phyloP scores from a whole-genome alignment of 208 protist genomes.

The Acanthamoeba sp. region DNA sequence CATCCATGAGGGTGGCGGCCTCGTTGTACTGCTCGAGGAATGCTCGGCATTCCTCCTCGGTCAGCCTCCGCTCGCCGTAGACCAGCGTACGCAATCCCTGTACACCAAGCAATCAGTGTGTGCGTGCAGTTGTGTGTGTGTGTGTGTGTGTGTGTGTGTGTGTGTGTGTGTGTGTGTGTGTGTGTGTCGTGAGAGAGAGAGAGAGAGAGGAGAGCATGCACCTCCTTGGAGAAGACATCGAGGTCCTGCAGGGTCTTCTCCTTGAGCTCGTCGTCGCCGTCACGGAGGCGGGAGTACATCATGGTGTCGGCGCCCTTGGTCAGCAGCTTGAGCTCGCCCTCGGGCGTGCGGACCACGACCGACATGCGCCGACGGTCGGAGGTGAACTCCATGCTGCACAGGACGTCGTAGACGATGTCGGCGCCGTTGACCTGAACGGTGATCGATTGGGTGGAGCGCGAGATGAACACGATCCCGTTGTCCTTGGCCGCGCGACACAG shows the following conservation, averaged over 20 bases:
- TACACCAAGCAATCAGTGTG: background rate
- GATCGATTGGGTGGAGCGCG: background rate
- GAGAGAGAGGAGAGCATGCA: background rate
- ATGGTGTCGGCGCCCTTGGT: constrained; percentile 87
- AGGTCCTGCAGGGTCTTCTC: constrained; percentile 83
- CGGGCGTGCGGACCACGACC: constrained; percentile 71
- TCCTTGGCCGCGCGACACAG: constrained; percentile 91
- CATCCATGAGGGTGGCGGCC: constrained; percentile 12
- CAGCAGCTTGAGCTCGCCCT: constrained; percentile 73
- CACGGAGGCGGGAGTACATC: constrained; percentile 65
- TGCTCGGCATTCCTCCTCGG: constrained; percentile 76
- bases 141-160: too few relatives aligned
- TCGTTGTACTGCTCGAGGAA: constrained; percentile 49
- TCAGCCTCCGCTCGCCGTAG: constrained; percentile 63
- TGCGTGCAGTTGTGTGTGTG: background rate
- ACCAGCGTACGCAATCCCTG: constrained; percentile 84
- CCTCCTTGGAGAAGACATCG: constrained; percentile 78
- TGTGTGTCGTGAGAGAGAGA: background rate
- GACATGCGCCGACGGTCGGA: constrained; percentile 80
- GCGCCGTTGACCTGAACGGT: background rate
- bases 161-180: too few relatives aligned
- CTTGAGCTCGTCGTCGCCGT: constrained; percentile 7
- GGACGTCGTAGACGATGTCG: background rate
- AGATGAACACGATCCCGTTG: constrained; percentile 86
- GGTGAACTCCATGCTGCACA: constrained; percentile 75